Evolutionary conservation across 2,329 filamentous ascomycete genomes (phyloP), one percentile per base, ranked within the genome.

Genomic region (Sporothrix brasiliensis): DNA sequence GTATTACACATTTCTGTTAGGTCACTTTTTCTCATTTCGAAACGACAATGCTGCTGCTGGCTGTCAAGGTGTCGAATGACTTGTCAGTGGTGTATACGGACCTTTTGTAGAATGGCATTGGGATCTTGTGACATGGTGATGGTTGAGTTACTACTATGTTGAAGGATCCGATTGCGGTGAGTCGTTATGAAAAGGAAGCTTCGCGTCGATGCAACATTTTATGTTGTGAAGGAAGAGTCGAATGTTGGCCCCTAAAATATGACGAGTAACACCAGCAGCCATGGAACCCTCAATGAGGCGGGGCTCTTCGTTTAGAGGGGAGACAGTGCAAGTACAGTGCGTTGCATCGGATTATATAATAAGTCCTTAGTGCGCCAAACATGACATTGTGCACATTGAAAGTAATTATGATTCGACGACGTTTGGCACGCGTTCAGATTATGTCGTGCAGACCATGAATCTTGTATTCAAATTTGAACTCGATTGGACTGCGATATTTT

Each of bases 101-200:
- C 91, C 86, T 93, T 92, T 81, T 93, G 91, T 63, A 94, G 84
- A 70, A 95, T 84, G 74, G 88, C 90, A 79, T 90, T 88, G 73
- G 92, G 92, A 80, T 94, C 92, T 84, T 91, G 73, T 13, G 73
- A 67, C 74, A 75, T 75, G 61, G 27, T 68, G 63, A 49, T 50
- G 16, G 58, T 52, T 30, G 24, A 21, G 14, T 10, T 34, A 13
- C 7, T 41, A 49, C 34, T 13, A 39, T 47, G 39, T 41, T 4
- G 19, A 21, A 19, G 9, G 13, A 39, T 50, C 53, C 16, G n/a
- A 16, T 41, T 19, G n/a, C 10, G 41, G 21, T 47, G 39, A 41
- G 9, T 24, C 9, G 4, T 56, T 13, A 7, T 13, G 21, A n/a
- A 24, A n/a, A 34, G 7, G 4, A 19, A 61, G 9, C 14, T 34